Base-by-base conservation (phyloP, 805 yeast species). In the Saccharomycopsis olivae region DNA sequence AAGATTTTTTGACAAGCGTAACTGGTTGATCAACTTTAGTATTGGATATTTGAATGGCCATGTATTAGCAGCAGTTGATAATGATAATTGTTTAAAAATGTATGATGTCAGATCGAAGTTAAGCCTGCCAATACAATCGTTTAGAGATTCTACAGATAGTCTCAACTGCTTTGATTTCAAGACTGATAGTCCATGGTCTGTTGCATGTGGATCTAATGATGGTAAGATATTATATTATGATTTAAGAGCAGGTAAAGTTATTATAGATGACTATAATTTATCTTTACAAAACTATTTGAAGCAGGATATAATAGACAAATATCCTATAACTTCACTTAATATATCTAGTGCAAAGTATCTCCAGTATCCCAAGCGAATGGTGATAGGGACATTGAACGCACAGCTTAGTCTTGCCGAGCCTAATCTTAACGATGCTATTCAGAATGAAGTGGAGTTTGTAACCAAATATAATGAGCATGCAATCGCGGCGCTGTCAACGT, bases 161-260 rank as follows among this genome's bases (percentile, higher is more conserved):
- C 20, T 43, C 2, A 33, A 24, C 9, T 40, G 47, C 20, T 33
- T 43, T 4, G 39, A 36, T 29, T 39, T 40, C 23, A 33, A 23
- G 15, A 17, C 5, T 5, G 16, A 27, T 6, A 32, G 18, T 9
- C 21, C 23, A 13, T 39, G 43, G 47, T 6, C 36, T n/a, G 30
- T 43, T 5, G n/a, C 34, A 9, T 43, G 47, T 18, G 47, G 47
- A 11, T 32, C 47, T 17, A 29, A 23, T n/a, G 41, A 39, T 37
- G 47, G 47, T 5, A 21, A 20, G 8, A 5, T 43, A 6, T 35
- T 17, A 14, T 40, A 10, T 13, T 43, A 43, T 19, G 47, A 43
- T 30, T 23, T 43, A 13, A 32, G 38, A 15, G 40, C n/a, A 32
- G 36, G 29, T 19, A 43, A 35, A 19, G 4, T 40, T 11, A 24